Base-by-base conservation (phyloP, 208 protist species). In the Crithidia sp. region DNA sequence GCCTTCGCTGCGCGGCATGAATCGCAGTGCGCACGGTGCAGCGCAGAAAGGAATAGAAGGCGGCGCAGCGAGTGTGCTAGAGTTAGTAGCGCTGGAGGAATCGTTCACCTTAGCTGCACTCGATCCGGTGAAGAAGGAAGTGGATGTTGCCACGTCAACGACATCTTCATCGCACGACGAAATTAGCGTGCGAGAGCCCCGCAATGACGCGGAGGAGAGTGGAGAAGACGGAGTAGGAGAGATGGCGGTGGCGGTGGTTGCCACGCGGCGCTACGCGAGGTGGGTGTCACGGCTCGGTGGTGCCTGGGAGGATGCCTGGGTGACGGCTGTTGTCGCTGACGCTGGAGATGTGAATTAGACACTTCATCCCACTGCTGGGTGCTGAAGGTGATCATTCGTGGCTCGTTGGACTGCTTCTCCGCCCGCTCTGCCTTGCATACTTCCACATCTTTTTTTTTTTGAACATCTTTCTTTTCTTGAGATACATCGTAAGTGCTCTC, bases 191-290 rank as follows among this genome's bases (percentile, higher is more conserved):
- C 28, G 28, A 28, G 28, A 28, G 28, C 28, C 28, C 0, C 1
- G 28, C 28, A 28, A 28, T 28, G 28, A 28, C 0, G 28, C 28
- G 28, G 28, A 28, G 28, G 28, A 28, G 28, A 13, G 45, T 2
- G 37, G 2, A n/a, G 64, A 57, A 10, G 57, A 49, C 9, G 56
- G 53, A n/a, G 13, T 39, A 39, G 53, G 9, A 5, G 60, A 57
- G 52, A 44, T 74, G 44, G 45, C 55, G 14, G 14, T 79, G 9
- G 70, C 60, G n/a, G n/a, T 74, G 4, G 45, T 50, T 16, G 16
- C 67, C 9, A 70, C 66, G 8, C 3, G 59, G 7, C 74, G 74
- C 52, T 79, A 79, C 50, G 50, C n/a, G 44, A 44, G 47, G 67
- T 72, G 59, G 67, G 59, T 69, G 50, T 49, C 62, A 4, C 39